These are phyloP conservation scores for Tanacetum coccineum DNA, from an alignment of 129 eudicot genomes.

Conservation along the genomic window DNA sequence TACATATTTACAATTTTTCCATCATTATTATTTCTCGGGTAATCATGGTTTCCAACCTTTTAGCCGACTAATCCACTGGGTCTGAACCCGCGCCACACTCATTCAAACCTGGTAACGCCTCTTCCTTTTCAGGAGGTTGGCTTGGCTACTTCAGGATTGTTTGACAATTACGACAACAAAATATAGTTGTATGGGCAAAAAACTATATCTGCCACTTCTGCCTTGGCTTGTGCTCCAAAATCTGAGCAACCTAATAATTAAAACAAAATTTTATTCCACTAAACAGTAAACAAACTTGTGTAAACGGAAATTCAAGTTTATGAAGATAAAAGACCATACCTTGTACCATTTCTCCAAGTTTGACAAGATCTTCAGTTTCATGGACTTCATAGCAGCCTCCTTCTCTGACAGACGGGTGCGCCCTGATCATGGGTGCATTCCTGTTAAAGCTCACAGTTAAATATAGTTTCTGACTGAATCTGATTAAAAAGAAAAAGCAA, in stretches of 20 bases:
- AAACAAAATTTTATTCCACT: slow-evolving; percentile 2
- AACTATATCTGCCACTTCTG: slow-evolving; percentile 76
- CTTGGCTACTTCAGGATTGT: too few species aligned
- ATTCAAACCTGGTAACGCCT: too few species aligned
- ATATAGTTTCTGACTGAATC: slow-evolving; percentile 11
- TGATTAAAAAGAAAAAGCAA: slow-evolving; percentile 9
- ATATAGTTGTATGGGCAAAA: slow-evolving; percentile 93
- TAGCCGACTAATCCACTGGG: too few species aligned
- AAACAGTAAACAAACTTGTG: neutral
- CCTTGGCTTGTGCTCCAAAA: slow-evolving; percentile 82
- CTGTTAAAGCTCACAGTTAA: slow-evolving; percentile 38
- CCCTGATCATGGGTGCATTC: slow-evolving; percentile 56
- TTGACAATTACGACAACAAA: too few species aligned
- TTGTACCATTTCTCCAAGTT: slow-evolving; percentile 80
- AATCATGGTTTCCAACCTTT: too few species aligned
- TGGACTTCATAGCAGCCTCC: slow-evolving; percentile 93
- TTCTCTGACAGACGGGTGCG: slow-evolving; percentile 70
- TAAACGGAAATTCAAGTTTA: neutral
- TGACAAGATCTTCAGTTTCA: slow-evolving; percentile 95
- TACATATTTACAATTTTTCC: too few species aligned
- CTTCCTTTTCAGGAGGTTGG: too few species aligned
- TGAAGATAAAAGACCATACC: slow-evolving; percentile 41
- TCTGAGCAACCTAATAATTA: slow-evolving; percentile 77
- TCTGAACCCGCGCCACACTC: too few species aligned
- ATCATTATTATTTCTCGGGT: too few species aligned